Evolutionary conservation across 495 filamentous ascomycete species (phyloP), one percentile per base, ranked within the genome.

Genomic region (Aspergillus olivimuriae): DNA sequence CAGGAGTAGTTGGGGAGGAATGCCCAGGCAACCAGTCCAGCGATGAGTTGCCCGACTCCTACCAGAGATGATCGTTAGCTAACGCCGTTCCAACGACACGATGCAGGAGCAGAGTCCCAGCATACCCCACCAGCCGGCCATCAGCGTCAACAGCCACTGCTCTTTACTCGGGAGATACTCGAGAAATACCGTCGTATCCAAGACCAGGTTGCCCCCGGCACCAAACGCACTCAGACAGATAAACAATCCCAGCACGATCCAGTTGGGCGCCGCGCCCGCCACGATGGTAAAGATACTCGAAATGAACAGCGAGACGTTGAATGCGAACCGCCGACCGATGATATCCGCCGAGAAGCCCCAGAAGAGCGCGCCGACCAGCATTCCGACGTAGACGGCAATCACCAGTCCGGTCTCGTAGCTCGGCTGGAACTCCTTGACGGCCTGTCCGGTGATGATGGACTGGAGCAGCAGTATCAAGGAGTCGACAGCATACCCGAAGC

Each of bases 401-500:
- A 77, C 83, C 47, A 84, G 62, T 6, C 37, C 15, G 20, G 30
- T 50, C 51, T 55, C 26, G 50, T 55, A 58, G 9, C 41, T 21
- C 6, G 75, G 62, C 11, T 75, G 65, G 48, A 84, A 83, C 55
- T 86, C 80, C 44, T 65, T 67, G 36, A 58, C 72, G 3, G 82
- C 81, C 22, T 73, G 69, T 11, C 49, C 54, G 4, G 80, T 70
- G 43, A 85, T 80, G 53, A 84, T 81, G 19, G 72, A 77, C 56
- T 86, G 82, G 14, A 86, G 64, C 14, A 87, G 69, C 2, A 85
- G 73, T 22, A 84, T 74, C 23, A 84, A 56, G 1, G 80, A 84
- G 51, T 87, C 83, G 42, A 86, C 82, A 3, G 80, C 80, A 60
- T 70, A 83, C 70, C 81, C 81, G 58, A 85, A 85, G 20, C 82